Conservation (phyloP, 495 filamentous ascomycete species). For the Hypoxylon fuscum region DNA sequence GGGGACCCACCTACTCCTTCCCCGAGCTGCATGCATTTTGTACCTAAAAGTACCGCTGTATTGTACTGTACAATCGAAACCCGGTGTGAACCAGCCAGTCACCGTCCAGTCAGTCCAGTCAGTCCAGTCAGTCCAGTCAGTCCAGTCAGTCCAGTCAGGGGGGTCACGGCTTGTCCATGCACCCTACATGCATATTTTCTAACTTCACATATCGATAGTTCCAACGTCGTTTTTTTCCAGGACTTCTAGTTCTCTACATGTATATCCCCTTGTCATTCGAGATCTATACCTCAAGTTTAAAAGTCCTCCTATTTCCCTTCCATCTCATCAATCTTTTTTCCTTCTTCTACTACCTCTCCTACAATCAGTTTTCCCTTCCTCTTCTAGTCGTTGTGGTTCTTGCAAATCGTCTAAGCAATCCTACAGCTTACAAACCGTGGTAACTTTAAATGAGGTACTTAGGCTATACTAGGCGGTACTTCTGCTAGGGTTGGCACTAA, state of each 20-base stretch:
- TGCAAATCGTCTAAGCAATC: not conserved
- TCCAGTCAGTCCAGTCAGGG: no score
- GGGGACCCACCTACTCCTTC: slow-evolving; percentile 31
- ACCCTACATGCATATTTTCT: slow-evolving; percentile 40
- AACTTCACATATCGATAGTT: slow-evolving; percentile 32
- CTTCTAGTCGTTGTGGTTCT: not conserved
- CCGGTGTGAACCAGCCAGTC: slow-evolving; percentile 11
- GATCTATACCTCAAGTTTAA: slow-evolving; percentile 26
- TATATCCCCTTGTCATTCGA: slow-evolving; percentile 18
- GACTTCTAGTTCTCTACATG: slow-evolving; percentile 26
- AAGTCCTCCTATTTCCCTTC: slow-evolving; percentile 14
- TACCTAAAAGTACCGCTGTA: slow-evolving; percentile 24
- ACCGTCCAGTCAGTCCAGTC: no score
- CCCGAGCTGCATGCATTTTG: slow-evolving; percentile 27
- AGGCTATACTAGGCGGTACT: slow-evolving; percentile 36
- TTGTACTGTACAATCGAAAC: not conserved
- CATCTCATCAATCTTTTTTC: not conserved
- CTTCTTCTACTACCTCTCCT: not conserved
- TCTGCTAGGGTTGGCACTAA: slow-evolving; percentile 37
- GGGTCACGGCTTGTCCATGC: slow-evolving; percentile 23
- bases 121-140: no score
- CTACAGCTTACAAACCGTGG: slow-evolving; percentile 3
- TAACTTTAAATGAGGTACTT: slow-evolving; percentile 29
- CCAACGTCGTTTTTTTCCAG: slow-evolving; percentile 30
- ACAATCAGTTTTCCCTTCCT: slow-evolving; percentile 2